A percentile compares a stretch with the other conserved stretches of the same genome.
Evolutionary conservation across 2,329 filamentous ascomycete species (phyloP).

Genomic region (Cordyceps fumosorosea): DNA sequence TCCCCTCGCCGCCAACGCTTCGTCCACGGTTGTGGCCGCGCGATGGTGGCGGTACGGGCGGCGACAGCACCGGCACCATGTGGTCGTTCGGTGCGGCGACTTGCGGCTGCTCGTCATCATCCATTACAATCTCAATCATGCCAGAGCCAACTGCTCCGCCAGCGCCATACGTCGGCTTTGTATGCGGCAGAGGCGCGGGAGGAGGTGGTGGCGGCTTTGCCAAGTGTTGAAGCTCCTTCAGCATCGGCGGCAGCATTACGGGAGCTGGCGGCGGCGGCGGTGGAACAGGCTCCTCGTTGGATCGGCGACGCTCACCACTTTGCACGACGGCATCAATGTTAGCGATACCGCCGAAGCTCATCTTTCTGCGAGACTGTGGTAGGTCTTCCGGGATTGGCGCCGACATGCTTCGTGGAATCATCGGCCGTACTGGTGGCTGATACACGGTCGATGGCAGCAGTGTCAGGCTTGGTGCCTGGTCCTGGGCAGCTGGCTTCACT

Average conservation of each 20-base stretch:
- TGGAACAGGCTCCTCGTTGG: constrained; percentile 43
- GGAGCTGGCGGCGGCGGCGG: constrained; percentile 32
- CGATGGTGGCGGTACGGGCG: constrained; percentile 35
- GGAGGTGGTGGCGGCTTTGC: constrained; percentile 56
- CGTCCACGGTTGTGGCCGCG: constrained; percentile 50
- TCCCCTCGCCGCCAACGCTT: constrained; percentile 45
- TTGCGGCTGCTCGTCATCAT: constrained; percentile 43
- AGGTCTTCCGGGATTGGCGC: constrained; percentile 42
- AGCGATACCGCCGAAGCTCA: constrained; percentile 30
- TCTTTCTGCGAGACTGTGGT: constrained; percentile 27
- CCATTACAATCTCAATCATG: constrained; percentile 61
- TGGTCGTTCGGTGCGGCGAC: constrained; percentile 34
- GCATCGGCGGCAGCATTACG: constrained; percentile 41
- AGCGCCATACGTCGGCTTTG: constrained; percentile 31
- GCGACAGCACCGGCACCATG: constrained; percentile 38
- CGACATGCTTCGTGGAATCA: constrained; percentile 56
- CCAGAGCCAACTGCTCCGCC: constrained; percentile 44
- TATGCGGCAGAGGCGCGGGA: constrained; percentile 48
- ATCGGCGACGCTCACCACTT: constrained; percentile 34
- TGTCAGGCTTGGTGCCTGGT: constrained; percentile 31
- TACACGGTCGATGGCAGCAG: constrained; percentile 55
- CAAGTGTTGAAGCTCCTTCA: constrained; percentile 58
- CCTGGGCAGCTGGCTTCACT: constrained; percentile 25
- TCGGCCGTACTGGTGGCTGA: constrained; percentile 43
- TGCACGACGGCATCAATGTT: constrained; percentile 43